Base-by-base conservation (phyloP, 306 rosid species). In the Vigna reflexopilosa region DNA sequence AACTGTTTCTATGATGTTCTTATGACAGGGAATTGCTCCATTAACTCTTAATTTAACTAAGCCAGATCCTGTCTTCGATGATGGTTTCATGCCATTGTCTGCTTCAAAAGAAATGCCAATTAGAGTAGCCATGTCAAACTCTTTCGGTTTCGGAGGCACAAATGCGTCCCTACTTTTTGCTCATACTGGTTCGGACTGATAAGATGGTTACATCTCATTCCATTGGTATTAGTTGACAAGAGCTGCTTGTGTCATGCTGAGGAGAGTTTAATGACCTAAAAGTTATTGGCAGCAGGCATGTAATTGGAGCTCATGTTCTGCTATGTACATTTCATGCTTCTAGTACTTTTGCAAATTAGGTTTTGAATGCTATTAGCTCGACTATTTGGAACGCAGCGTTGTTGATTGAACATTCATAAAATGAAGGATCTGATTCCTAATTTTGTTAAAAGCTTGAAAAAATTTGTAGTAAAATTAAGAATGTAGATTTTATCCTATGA, bases 111-210 rank as follows among this genome's bases (percentile, higher is more conserved):
- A 85, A 75, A 89, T 91, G 88, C 85, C 89, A 20, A 91, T 95
- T 28, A 81, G 85, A 82, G 93, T 85, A 17, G 96, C 93, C 34
- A 82, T 92, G 86, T 95, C 98, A 17, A 95, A 95, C 82, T 95
- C 98, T 62, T 95, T 95, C 20, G 98, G 98, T 63, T 92, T 95
- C 67, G 97, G 98, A 82, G 98, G 98, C 77, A 95, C 98, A 83
- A 95, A 95, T 84, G 94, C 98, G 16, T 88, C 93, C 55, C 84
- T 95, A 66, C 86, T 95, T 70, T 95, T 92, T 76, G 84, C 98
- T 22, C 73, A 90, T 52, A 74, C 83, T 54, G 80, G 87, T 70
- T 80, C 77, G 28, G 79, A 81, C 51, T 65, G 58, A 77, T 51
- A 15, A 6, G 38, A 65, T 26, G 28, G 3, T 26, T 26, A 26